Evolutionary conservation across 768 basidiomycete genomes (phyloP).

Genomic region (Lactarius indigo): DNA sequence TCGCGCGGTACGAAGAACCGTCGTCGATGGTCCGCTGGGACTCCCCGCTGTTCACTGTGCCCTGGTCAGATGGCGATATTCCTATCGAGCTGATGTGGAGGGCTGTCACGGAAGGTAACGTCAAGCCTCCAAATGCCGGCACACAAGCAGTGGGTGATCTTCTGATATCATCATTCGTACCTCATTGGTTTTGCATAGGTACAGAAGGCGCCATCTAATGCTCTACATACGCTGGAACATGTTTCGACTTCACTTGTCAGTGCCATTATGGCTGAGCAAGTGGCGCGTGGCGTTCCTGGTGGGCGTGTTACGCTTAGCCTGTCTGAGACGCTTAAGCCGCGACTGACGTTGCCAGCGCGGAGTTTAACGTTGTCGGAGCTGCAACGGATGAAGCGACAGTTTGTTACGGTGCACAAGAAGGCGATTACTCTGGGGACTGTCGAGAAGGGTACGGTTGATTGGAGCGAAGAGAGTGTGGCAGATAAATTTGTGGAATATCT

Average conservation of each 20-base stretch:
- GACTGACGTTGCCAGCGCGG: conserved; percentile 63
- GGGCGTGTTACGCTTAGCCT: conserved; percentile 49
- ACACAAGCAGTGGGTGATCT: conserved; percentile 58
- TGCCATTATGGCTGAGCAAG: conserved; percentile 64
- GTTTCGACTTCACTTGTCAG: conserved; percentile 68
- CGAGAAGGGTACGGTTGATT: conserved; percentile 73
- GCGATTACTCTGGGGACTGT: conserved; percentile 80
- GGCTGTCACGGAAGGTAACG: conserved; percentile 68
- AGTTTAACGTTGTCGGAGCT: conserved; percentile 80
- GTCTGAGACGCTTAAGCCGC: conserved; percentile 40
- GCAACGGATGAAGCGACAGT: conserved; percentile 88
- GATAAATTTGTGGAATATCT: conserved; percentile 67
- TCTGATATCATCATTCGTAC: conserved; percentile 1
- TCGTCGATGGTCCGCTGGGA: conserved; percentile 99
- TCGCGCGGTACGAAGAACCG: conserved; percentile 91
- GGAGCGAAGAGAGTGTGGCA: conserved; percentile 70
- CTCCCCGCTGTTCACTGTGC: conserved; percentile 84
- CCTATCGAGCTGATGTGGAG: conserved; percentile 75
- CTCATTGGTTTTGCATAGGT: conserved; percentile 43
- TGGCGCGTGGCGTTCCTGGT: conserved; percentile 48
- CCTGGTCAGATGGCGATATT: conserved; percentile 66
- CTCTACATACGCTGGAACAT: conserved; percentile 80
- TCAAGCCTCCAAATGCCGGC: conserved; percentile 87
- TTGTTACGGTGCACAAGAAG: conserved; percentile 85
- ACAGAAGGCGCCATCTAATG: conserved; percentile 81